Evolutionary conservation across 306 rosid genomes (phyloP).

Genomic region (Cucumis hystrix): DNA sequence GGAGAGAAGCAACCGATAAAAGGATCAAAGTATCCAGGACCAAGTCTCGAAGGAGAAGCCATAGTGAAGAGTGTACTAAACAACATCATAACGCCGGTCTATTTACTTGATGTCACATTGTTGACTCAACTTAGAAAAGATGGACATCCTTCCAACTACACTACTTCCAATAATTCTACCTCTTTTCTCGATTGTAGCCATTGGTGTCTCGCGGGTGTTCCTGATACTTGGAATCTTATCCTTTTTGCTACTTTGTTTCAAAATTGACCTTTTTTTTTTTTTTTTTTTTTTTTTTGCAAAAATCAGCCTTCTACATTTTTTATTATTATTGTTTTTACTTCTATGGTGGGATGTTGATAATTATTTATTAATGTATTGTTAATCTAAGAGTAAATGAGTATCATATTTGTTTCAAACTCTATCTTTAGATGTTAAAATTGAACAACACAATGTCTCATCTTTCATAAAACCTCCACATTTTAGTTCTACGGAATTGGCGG

Average conservation of each 20-base stretch:
- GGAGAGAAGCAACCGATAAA: conserved; percentile 21
- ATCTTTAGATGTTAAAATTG: too few species aligned
- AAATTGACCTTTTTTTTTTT: neutral
- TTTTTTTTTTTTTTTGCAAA: too few species aligned
- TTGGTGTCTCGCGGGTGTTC: conserved; percentile 68
- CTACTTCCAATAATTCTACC: conserved; percentile 15
- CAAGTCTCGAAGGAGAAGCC: conserved; percentile 29
- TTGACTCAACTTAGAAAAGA: conserved; percentile 58
- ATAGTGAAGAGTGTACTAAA: conserved; percentile 33
- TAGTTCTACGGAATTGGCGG: too few species aligned
- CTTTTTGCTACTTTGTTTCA: conserved; percentile 35
- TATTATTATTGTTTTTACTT: too few species aligned
- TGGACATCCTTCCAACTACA: conserved; percentile 58
- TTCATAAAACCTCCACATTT: too few species aligned
- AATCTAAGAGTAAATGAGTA: too few species aligned
- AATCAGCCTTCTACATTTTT: too few species aligned
- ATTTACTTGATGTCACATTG: conserved; percentile 47
- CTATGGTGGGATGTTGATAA: too few species aligned
- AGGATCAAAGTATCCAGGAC: conserved; percentile 3
- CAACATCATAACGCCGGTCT: conserved; percentile 16
- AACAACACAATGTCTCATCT: too few species aligned
- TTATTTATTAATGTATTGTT: too few species aligned
- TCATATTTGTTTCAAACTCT: too few species aligned
- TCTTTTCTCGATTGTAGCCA: conserved; percentile 43
- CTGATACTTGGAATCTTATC: conserved; percentile 68